Evolutionary conservation across 2,329 filamentous ascomycete genomes (phyloP).

Genomic region (Diaporthe sp.): DNA sequence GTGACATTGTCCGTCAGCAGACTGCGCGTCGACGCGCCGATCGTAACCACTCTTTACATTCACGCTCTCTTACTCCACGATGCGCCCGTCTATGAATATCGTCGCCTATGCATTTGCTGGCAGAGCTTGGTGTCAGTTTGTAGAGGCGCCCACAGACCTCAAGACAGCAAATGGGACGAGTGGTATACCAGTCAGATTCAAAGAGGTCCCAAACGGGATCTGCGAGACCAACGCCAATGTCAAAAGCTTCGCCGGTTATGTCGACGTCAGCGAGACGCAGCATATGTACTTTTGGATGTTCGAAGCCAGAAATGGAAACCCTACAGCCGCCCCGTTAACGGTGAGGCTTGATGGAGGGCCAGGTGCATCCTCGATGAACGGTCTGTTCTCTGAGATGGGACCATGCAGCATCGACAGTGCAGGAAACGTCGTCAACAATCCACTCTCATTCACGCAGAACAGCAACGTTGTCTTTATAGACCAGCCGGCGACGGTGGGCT

Average conservation of each 20-base stretch:
- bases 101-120: background rate
- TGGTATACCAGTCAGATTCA: conserved; percentile 14
- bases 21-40: background rate
- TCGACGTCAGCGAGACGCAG: conserved; percentile 17
- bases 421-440: conserved; percentile 62
- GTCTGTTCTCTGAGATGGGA: conserved; percentile 48
- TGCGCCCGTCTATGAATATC: background rate
- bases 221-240: conserved; percentile 19
- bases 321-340: conserved; percentile 7
- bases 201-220: conserved; percentile 9
- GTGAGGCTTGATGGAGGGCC: conserved; percentile 36
- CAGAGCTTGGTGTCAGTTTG: background rate
- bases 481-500: conserved; percentile 69
- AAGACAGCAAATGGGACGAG: background rate
- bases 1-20: background rate
- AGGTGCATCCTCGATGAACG: conserved; percentile 31
- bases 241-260: conserved; percentile 17
- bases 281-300: conserved; percentile 31
- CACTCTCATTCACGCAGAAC: conserved; percentile 66
- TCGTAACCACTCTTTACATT: background rate
- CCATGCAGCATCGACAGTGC: conserved; percentile 67
- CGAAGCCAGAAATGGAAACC: conserved; percentile 17
- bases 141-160: background rate
- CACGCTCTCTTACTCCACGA: background rate
- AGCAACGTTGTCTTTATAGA: conserved; percentile 64